Evolutionary conservation across 176 grass and related monocot genomes (phyloP), one percentile per base, ranked within the genome.

Genomic region (Oryza glumipatula): DNA sequence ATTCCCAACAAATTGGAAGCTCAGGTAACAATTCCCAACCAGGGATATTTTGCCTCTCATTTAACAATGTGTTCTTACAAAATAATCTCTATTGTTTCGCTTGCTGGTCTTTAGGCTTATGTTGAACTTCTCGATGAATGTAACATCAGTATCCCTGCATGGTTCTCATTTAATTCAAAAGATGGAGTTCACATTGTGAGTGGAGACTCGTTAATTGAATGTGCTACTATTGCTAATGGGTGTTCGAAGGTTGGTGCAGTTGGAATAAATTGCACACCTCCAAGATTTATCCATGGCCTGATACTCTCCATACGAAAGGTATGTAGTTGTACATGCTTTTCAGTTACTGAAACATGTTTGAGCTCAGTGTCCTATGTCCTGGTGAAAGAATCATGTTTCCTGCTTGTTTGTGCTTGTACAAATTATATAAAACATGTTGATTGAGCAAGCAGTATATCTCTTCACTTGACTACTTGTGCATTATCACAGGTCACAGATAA

Each of bases 1-100:
- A 99, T 95, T 68, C 96, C 96, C 17, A 94, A 99, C 78, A 99
- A 96, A 91, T 38, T 99, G 64, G 96, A 99, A 99, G 91, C 94
- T 89, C 83, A 94, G 94, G 97, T 96, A 81, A 99, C 96, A 5
- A 99, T 95, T 68, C 96, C 96, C 17, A 94, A 99, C 78, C 5
- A 0, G 4, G 9, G 9, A 67, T 85, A 5, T 70, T 76, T 47
- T 81, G 13, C 65, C 35, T 85, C 32, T 38, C 41, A 52, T 77
- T 88, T 72, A 70, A 15, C 77, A 79, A 12, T 22, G 26, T 41
- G 4, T 83, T 22, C 21, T 61, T 86, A 65, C 23, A 23, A 76
- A 76, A 65, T 65, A 54, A 24, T 81, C 33, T 65, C 69, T 86
- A 80, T 83, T 68, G 0, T 21, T 48, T 88, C 16, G 11, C 45